phyloP scores from a whole-genome alignment of 2,329 filamentous ascomycete genomes.

The Claviceps paspali region DNA sequence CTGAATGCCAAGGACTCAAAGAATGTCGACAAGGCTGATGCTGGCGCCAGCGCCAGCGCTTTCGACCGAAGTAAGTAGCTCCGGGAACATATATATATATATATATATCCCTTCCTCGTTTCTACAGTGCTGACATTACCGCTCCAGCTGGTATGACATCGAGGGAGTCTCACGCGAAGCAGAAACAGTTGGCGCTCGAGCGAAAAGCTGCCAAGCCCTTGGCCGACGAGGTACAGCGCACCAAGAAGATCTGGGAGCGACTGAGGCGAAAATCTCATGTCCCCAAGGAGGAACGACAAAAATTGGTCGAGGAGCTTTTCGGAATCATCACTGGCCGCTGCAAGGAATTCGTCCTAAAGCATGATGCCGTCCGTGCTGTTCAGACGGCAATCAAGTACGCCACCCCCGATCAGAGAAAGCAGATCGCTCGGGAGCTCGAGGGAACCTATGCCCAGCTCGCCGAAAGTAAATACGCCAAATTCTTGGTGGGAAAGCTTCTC shows the following conservation, averaged over 20 bases:
- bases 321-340: slow-evolving; percentile 80
- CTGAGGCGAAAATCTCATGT: slow-evolving; percentile 88
- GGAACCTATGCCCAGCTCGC: slow-evolving; percentile 73
- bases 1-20: slow-evolving; percentile 22
- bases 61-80: slow-evolving; percentile 27
- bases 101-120: background rate
- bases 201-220: slow-evolving; percentile 88
- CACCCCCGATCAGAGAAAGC: slow-evolving; percentile 65
- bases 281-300: slow-evolving; percentile 72
- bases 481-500: slow-evolving; percentile 87
- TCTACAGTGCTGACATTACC: background rate
- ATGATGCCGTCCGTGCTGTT: slow-evolving; percentile 90
- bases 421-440: slow-evolving; percentile 75
- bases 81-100: background rate
- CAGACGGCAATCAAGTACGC: slow-evolving; percentile 97
- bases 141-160: slow-evolving; percentile 31
- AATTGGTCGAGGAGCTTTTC: slow-evolving; percentile 80
- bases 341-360: slow-evolving; percentile 95
- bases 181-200: slow-evolving; percentile 75
- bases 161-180: slow-evolving; percentile 81
- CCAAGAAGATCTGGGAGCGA: slow-evolving; percentile 95
- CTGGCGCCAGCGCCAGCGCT: slow-evolving; percentile 19
- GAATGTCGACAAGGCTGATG: slow-evolving; percentile 18
- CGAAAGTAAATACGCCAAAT: slow-evolving; percentile 95
- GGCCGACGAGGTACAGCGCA: slow-evolving; percentile 72